phyloP scores from a whole-genome alignment of 1,139 yeast genomes.

The Magnusiomyces magnusii region DNA sequence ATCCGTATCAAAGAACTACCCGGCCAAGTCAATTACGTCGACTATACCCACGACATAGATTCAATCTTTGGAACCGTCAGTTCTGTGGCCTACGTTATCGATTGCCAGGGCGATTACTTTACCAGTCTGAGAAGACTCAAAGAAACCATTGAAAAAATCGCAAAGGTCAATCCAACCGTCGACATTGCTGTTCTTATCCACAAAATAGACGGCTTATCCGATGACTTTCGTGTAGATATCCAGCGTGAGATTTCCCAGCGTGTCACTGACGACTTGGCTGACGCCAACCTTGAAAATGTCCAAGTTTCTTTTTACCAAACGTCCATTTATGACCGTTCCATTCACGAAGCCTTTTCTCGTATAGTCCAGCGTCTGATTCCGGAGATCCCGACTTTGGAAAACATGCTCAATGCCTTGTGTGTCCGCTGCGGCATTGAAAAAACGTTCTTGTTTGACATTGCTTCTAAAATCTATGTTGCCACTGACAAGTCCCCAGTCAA shows the following conservation, averaged over 20 bases:
- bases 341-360: constrained; percentile 90
- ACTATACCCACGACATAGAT: constrained; percentile 66
- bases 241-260: constrained; percentile 96
- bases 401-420: constrained; percentile 78
- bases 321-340: constrained; percentile 90
- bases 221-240: constrained; percentile 88
- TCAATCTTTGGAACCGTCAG: constrained; percentile 75
- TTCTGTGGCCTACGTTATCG: constrained; percentile 92
- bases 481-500: constrained; percentile 96
- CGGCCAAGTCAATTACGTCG: constrained; percentile 86
- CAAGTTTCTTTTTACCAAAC: constrained; percentile 88
- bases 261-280: constrained; percentile 86
- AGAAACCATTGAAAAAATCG: constrained; percentile 82
- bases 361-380: constrained; percentile 87
- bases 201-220: constrained; percentile 90
- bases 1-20: constrained; percentile 94
- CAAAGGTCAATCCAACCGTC: constrained; percentile 74
- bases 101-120: constrained; percentile 83
- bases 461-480: constrained; percentile 92
- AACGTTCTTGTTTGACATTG: constrained; percentile 84
- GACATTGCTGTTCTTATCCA: constrained; percentile 91
- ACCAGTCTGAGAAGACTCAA: constrained; percentile 86
- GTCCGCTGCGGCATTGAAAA: constrained; percentile 88
- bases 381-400: constrained; percentile 82
- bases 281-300: constrained; percentile 84